Conservation (phyloP, 805 yeast genomes). For the Candida berthetii region DNA sequence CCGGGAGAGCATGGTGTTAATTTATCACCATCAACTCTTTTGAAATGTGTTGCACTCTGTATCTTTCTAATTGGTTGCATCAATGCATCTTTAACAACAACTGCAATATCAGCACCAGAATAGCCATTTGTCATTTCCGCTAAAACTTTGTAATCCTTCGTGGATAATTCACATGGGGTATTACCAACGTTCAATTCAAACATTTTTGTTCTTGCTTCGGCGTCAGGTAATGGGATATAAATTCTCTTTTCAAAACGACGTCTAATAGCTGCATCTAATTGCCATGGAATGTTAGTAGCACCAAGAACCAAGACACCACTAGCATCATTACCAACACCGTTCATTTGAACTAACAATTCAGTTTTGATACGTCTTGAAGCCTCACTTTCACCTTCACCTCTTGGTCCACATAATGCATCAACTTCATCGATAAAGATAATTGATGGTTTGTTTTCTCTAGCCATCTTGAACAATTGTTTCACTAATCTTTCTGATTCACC, state of each 20-base stretch:
- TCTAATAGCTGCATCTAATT: conserved; percentile 93
- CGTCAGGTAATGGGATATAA: conserved; percentile 91
- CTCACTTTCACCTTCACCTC: conserved; percentile 97
- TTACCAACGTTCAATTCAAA: conserved; percentile 89
- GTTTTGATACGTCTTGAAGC: conserved; percentile 95
- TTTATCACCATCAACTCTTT: conserved; percentile 43
- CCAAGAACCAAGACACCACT: conserved; percentile 91
- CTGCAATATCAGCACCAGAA: conserved; percentile 96
- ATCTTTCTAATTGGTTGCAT: conserved; percentile 97
- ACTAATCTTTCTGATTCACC: conserved; percentile 97
- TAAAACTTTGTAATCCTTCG: conserved; percentile 67
- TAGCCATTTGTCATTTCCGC: conserved; percentile 96
- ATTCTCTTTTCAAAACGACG: conserved; percentile 95
- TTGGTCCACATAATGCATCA: conserved; percentile 95
- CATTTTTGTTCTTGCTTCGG: conserved; percentile 89
- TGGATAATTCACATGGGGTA: conserved; percentile 74
- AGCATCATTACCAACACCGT: conserved; percentile 96
- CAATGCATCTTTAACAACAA: conserved; percentile 92
- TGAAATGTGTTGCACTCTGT: conserved; percentile 94
- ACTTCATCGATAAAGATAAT: conserved; percentile 97
- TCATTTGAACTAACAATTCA: conserved; percentile 94
- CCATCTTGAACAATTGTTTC: conserved; percentile 91
- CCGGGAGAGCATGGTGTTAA: conserved; percentile 97
- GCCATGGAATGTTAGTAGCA: conserved; percentile 99
- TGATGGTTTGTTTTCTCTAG: conserved; percentile 92